Conservation (phyloP, 78 protist genomes). For the Parvularia atlantis region DNA sequence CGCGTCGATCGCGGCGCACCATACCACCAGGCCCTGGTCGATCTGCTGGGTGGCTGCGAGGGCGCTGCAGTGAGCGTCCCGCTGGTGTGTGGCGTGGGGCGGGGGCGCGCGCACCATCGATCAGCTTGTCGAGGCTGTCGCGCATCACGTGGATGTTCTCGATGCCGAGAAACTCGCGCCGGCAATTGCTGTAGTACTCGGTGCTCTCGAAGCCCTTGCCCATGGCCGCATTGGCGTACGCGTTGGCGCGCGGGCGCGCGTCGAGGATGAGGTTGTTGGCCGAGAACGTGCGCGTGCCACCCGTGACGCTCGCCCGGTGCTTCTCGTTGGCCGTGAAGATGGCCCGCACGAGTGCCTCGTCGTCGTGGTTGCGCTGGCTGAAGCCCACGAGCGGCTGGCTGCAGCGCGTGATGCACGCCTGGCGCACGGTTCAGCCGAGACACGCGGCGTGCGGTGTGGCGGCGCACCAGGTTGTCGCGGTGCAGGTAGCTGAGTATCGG, state of each 20-base stretch:
- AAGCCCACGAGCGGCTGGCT: too few species aligned
- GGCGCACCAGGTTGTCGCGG: too few species aligned
- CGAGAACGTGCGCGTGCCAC: too few species aligned
- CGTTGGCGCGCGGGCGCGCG: conserved; percentile 65
- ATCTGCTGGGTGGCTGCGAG: background rate
- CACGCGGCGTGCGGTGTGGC: too few species aligned
- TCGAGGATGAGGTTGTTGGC: conserved; percentile 43
- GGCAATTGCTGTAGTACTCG: conserved; percentile 40
- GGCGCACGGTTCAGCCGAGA: too few species aligned
- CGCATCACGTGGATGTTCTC: conserved; percentile 79
- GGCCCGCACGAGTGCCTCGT: too few species aligned
- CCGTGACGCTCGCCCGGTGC: too few species aligned
- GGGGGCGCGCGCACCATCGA: background rate
- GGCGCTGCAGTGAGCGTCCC: background rate
- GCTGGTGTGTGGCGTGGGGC: background rate
- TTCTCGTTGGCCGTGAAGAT: too few species aligned
- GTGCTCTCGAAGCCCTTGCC: conserved; percentile 52
- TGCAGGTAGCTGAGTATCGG: too few species aligned
- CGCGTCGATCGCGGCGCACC: background rate
- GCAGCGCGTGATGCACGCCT: too few species aligned
- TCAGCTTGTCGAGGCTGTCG: conserved; percentile 13
- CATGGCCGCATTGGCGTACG: conserved; percentile 58
- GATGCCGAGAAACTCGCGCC: conserved; percentile 42
- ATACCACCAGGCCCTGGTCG: background rate
- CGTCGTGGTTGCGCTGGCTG: too few species aligned